Base-by-base conservation (phyloP, 2,329 filamentous ascomycete species). In the Penicillium italicum region DNA sequence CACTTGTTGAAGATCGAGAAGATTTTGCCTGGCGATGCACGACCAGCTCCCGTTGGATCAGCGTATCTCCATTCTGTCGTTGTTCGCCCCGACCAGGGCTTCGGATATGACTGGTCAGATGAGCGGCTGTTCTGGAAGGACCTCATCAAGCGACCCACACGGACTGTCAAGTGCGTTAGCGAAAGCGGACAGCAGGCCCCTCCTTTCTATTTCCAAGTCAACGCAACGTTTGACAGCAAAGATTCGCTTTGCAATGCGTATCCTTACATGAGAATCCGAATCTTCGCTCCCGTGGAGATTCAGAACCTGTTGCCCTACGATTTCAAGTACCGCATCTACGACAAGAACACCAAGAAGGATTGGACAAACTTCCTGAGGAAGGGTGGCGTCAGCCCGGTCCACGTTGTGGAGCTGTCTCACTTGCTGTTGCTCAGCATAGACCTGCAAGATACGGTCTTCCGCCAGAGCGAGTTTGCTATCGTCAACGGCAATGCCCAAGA, bases 311-410 rank as follows among this genome's bases (percentile, higher is more conserved):
- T 99, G 36, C 94, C 94, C 0, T 97, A 94, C 69, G 94, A 99
- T 74, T 99, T 99, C 84, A 97, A 99, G 74, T 99, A 99, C 73
- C 86, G 93, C 53, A 97, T 99, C 53, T 99, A 97, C 69, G 94
- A 99, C 78, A 97, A 95, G 77, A 95, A 96, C 72, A 97, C 92
- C 0, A 95, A 93, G 79, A 96, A 95, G 71, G 94, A 99, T 71
- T 99, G 94, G 94, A 95, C 91, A 5, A 99, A 99, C 72, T 99
- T 99, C 76, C 78, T 99, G 44, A 86, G 94, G 55, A 97, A 97
- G 74, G 94, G 95, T 26, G 95, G 95, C 14, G 88, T 97, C 54
- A 99, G 94, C 71, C 95, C 95, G 0, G 92, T 99, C 0, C 94
- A 99, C 70, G 92, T 97, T 10, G 93, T 97, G 18, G 93, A 99